Evolutionary conservation across 768 basidiomycete genomes (phyloP).

Genomic region (Pleurotus salmoneostramineus): DNA sequence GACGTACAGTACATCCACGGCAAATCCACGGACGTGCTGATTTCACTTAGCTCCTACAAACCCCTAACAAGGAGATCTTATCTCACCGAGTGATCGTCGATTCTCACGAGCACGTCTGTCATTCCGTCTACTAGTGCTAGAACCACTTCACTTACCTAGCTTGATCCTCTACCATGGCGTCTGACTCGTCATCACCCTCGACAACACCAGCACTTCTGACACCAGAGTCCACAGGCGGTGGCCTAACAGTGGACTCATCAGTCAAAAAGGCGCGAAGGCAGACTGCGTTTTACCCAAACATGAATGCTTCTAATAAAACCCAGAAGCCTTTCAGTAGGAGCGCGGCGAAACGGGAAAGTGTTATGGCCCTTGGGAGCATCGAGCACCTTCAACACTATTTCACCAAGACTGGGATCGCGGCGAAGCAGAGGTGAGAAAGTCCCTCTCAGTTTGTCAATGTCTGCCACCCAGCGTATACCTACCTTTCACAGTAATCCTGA

Average conservation of each 20-base stretch:
- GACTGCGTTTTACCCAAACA: slow-evolving; percentile 76
- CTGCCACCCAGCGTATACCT: neutral
- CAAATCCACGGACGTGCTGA: too few relatives aligned
- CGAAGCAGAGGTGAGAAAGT: slow-evolving; percentile 62
- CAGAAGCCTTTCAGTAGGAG: slow-evolving; percentile 86
- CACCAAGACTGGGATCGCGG: slow-evolving; percentile 77
- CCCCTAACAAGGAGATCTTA: too few relatives aligned
- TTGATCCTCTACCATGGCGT: slow-evolving; percentile 11
- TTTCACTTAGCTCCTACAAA: too few relatives aligned
- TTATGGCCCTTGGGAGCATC: slow-evolving; percentile 93
- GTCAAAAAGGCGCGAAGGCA: slow-evolving; percentile 56
- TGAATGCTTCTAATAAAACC: slow-evolving; percentile 66
- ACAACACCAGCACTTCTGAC: slow-evolving; percentile 53
- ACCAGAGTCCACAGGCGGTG: slow-evolving; percentile 44
- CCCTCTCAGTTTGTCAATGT: slow-evolving; percentile 4
- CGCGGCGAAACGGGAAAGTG: slow-evolving; percentile 90
- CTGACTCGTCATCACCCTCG: slow-evolving; percentile 32
- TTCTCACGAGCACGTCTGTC: too few relatives aligned
- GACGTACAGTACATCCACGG: too few relatives aligned
- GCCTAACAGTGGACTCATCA: slow-evolving; percentile 21
- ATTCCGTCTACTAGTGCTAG: too few relatives aligned
- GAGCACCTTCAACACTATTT: slow-evolving; percentile 96
- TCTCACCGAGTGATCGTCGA: too few relatives aligned
- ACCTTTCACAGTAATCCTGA: slow-evolving; percentile 29
- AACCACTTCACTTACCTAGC: too few relatives aligned